Conservation (phyloP, 2,329 filamentous ascomycete species). For the Phyllosticta citrichinensis region DNA sequence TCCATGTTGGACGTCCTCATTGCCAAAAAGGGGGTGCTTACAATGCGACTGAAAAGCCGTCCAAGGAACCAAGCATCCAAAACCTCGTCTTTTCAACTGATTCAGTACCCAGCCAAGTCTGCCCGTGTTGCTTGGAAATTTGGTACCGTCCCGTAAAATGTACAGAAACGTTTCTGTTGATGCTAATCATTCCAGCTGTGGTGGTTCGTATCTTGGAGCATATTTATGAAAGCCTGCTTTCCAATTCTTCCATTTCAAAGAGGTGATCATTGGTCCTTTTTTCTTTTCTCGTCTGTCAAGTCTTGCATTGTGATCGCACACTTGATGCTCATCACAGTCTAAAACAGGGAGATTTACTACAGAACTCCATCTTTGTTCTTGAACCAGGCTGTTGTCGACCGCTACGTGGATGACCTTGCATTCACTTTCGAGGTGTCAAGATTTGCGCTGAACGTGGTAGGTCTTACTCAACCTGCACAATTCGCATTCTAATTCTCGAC, state of each 20-base stretch:
- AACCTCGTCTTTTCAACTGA: conserved; percentile 11
- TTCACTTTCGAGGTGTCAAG: conserved; percentile 57
- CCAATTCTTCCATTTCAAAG: conserved; percentile 44
- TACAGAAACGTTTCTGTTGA: not conserved
- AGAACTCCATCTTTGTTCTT: conserved; percentile 62
- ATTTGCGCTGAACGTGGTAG: conserved; percentile 59
- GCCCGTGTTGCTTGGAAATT: conserved; percentile 50
- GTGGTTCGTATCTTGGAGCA: conserved; percentile 46
- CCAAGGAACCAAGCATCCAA: conserved; percentile 11
- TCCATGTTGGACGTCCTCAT: conserved; percentile 43
- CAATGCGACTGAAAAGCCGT: conserved; percentile 35
- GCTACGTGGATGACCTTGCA: conserved; percentile 64
- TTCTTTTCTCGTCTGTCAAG: not conserved
- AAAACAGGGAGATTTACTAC: conserved; percentile 67
- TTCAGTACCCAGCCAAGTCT: conserved; percentile 46
- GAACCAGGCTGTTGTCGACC: conserved; percentile 58
- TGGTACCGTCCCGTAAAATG: conserved; percentile 23
- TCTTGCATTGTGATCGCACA: not conserved
- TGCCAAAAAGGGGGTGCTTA: conserved; percentile 35
- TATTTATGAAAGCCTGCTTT: conserved; percentile 42
- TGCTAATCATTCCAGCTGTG: conserved; percentile 35
- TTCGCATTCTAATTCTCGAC: not conserved
- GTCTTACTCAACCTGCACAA: conserved; percentile 20
- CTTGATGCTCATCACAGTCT: not conserved
- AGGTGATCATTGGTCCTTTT: conserved; percentile 29